These are phyloP conservation scores for Alternaria sp. DNA, from an alignment of 2,329 filamentous ascomycete species.

Conservation along the genomic window DNA sequence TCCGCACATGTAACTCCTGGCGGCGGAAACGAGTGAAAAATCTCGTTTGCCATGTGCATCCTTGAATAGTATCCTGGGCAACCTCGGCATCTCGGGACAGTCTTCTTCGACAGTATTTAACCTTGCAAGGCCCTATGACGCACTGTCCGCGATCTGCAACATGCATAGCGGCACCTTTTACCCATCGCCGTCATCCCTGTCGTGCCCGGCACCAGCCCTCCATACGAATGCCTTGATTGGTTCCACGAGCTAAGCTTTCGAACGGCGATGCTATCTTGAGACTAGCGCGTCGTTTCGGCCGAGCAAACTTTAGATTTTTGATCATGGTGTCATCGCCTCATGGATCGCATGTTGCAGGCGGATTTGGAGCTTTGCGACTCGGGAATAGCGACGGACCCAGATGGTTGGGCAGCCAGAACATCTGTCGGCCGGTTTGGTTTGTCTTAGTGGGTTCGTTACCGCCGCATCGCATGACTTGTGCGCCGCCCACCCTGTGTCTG, in stretches of 20 bases:
- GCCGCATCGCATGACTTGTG: slow-evolving; percentile 13
- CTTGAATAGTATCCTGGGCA: neutral
- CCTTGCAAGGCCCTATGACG: slow-evolving; percentile 9
- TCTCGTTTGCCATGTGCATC: slow-evolving; percentile 2
- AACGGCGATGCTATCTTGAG: neutral
- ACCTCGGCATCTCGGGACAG: slow-evolving; percentile 16
- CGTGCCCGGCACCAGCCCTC: neutral
- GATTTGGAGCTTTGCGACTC: slow-evolving; percentile 9
- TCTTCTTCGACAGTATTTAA: neutral
- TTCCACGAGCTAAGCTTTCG: neutral
- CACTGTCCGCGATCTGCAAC: slow-evolving; percentile 19
- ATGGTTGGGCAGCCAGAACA: slow-evolving; percentile 6
- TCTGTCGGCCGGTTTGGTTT: slow-evolving; percentile 14
- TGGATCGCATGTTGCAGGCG: slow-evolving; percentile 15
- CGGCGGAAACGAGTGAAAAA: neutral
- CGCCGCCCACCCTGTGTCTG: neutral
- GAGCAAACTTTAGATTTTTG: slow-evolving; percentile 21
- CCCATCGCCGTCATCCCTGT: neutral
- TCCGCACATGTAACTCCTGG: neutral
- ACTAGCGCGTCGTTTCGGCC: slow-evolving; percentile 16
- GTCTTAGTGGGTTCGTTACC: slow-evolving; percentile 8
- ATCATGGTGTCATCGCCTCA: slow-evolving; percentile 29
- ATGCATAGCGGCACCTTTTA: slow-evolving; percentile 1
- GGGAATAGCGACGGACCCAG: slow-evolving; percentile 12
- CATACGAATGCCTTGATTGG: neutral